phyloP scores from a whole-genome alignment of 2,329 filamentous ascomycete genomes.

The Metarhizium sp. region DNA sequence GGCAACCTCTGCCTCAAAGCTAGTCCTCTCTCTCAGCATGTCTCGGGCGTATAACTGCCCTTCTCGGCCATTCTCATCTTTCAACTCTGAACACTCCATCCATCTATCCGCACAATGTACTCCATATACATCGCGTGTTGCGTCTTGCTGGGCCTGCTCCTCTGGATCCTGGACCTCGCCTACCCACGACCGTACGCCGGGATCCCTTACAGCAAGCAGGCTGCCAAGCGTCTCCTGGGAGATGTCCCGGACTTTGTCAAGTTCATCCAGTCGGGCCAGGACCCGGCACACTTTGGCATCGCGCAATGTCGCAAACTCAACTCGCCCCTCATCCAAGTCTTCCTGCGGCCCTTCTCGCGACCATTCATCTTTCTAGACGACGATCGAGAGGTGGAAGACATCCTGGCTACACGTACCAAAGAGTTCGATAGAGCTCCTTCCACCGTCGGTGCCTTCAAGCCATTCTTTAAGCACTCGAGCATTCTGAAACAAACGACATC shows the following conservation, averaged over 20 bases:
- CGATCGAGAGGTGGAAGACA: conserved; percentile 30
- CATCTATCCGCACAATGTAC: background rate
- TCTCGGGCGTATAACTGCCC: too few species aligned
- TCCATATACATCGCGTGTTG: background rate
- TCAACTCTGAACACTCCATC: too few species aligned
- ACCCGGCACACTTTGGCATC: background rate
- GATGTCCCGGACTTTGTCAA: conserved; percentile 6
- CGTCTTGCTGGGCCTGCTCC: background rate
- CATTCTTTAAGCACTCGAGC: conserved; percentile 23
- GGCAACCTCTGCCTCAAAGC: background rate
- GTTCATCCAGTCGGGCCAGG: background rate
- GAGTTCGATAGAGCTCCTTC: conserved; percentile 34
- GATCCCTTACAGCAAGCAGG: conserved; percentile 4
- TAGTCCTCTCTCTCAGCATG: too few species aligned
- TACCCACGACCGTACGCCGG: conserved; percentile 3
- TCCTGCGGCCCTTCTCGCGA: conserved; percentile 29
- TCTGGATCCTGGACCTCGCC: background rate
- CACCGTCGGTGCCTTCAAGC: conserved; percentile 21
- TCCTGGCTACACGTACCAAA: conserved; percentile 28
- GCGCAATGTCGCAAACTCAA: background rate
- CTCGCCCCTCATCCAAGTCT: conserved; percentile 13
- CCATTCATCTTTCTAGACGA: conserved; percentile 33
- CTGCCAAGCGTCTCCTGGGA: conserved; percentile 3
- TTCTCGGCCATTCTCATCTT: too few species aligned
- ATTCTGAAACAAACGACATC: conserved; percentile 20